Percentiles rank a stretch among this genome's conserved stretches.
phyloP scores from a whole-genome alignment of 2,329 filamentous ascomycete species.

The Xylaria sp. region DNA sequence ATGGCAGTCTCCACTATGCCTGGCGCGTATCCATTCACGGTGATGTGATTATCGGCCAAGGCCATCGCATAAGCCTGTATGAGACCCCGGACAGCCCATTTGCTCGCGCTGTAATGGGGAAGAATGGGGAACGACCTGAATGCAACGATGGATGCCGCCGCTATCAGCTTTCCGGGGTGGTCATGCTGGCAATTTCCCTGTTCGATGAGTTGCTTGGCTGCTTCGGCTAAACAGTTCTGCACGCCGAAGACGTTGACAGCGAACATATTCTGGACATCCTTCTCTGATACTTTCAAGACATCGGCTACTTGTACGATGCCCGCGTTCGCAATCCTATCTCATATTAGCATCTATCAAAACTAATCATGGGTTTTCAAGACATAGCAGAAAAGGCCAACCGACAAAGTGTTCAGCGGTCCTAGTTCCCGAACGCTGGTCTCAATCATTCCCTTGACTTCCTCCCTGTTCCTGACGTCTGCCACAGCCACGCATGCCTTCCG shows the following conservation, averaged over 20 bases:
- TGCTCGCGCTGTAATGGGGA: slow-evolving; percentile 67
- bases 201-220: slow-evolving; percentile 68
- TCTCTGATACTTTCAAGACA: slow-evolving; percentile 60
- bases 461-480: slow-evolving; percentile 65
- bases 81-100: slow-evolving; percentile 70
- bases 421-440: slow-evolving; percentile 56
- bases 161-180: slow-evolving; percentile 53
- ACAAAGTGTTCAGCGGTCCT: slow-evolving; percentile 54
- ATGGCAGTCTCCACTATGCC: slow-evolving; percentile 71
- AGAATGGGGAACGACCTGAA: slow-evolving; percentile 65
- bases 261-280: slow-evolving; percentile 65
- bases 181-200: slow-evolving; percentile 55
- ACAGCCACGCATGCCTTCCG: slow-evolving; percentile 59
- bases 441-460: slow-evolving; percentile 58
- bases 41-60: slow-evolving; percentile 67
- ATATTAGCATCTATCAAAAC: no score
- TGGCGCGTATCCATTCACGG: slow-evolving; percentile 69
- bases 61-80: slow-evolving; percentile 72
- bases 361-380: no score
- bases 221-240: slow-evolving; percentile 68
- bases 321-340: slow-evolving; percentile 62
- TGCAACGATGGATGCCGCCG: slow-evolving; percentile 60
- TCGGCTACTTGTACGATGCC: slow-evolving; percentile 64
- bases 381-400: no score
- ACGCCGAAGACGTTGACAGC: slow-evolving; percentile 69